Evolutionary conservation across 2,329 filamentous ascomycete genomes (phyloP).

Genomic region (Macrophomina tecta): DNA sequence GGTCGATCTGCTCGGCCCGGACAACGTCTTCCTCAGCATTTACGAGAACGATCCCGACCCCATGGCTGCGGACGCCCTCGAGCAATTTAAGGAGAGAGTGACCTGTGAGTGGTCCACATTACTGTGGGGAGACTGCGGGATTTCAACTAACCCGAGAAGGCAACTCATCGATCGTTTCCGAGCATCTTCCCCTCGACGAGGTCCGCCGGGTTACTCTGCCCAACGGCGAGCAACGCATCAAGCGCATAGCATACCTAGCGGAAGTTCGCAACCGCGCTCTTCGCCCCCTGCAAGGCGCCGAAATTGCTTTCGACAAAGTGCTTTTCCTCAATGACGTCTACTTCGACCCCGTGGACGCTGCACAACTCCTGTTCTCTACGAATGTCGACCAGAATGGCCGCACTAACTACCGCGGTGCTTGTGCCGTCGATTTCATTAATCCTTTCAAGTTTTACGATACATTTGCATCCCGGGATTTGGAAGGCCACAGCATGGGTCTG

Average conservation of each 20-base stretch:
- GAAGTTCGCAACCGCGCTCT: conserved; percentile 75
- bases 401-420: conserved; percentile 68
- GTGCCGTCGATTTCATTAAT: conserved; percentile 72
- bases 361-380: conserved; percentile 69
- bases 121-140: background rate
- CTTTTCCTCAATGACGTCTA: conserved; percentile 72
- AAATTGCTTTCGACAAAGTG: conserved; percentile 65
- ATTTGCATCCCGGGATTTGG: conserved; percentile 71
- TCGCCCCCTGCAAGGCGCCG: conserved; percentile 62
- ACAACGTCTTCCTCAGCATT: conserved; percentile 74
- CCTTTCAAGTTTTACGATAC: conserved; percentile 76
- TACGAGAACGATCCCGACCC: conserved; percentile 74
- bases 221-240: conserved; percentile 67
- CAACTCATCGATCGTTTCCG: conserved; percentile 61
- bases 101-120: conserved; percentile 43
- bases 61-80: conserved; percentile 61
- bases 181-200: conserved; percentile 61
- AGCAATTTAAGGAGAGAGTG: conserved; percentile 58
- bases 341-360: conserved; percentile 64
- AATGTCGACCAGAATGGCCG: conserved; percentile 60
- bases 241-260: conserved; percentile 76
- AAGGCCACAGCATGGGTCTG: conserved; percentile 68
- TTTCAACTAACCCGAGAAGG: conserved; percentile 36
- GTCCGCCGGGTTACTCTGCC: conserved; percentile 68
- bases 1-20: conserved; percentile 68